A percentile compares a stretch with the other conserved stretches of the same genome.
phyloP scores from a whole-genome alignment of 495 filamentous ascomycete genomes.

The Glarea lozoyensis region DNA sequence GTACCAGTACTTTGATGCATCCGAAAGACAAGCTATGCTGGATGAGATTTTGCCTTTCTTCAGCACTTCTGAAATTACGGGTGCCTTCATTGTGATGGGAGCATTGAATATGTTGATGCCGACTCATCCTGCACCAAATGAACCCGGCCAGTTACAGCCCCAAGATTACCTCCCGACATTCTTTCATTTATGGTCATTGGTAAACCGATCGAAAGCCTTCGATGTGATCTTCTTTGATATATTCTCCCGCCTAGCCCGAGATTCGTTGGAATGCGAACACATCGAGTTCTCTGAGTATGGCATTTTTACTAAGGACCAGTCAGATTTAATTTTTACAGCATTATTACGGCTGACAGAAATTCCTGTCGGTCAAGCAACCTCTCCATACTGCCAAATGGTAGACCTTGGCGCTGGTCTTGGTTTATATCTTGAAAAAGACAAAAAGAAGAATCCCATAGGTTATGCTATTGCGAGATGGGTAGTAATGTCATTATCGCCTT shows the following conservation, averaged over 20 bases:
- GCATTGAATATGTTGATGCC: conserved; percentile 81
- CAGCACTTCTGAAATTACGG: conserved; percentile 82
- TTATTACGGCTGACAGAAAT: conserved; percentile 87
- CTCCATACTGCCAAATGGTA: conserved; percentile 74
- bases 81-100: conserved; percentile 80
- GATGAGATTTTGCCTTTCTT: conserved; percentile 94
- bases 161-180: conserved; percentile 80
- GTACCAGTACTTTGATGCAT: conserved; percentile 85
- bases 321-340: conserved; percentile 85
- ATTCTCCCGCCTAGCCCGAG: conserved; percentile 75
- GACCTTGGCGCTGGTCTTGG: conserved; percentile 78
- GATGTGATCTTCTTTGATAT: conserved; percentile 85
- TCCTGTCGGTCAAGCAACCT: conserved; percentile 90
- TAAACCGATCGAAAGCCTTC: conserved; percentile 80
- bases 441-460: conserved; percentile 80
- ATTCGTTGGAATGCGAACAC: conserved; percentile 63
- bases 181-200: conserved; percentile 93
- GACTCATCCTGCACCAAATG: conserved; percentile 64
- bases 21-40: conserved; percentile 77
- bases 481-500: conserved; percentile 83
- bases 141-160: conserved; percentile 63
- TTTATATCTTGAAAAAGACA: conserved; percentile 80
- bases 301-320: conserved; percentile 87
- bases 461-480: conserved; percentile 96
- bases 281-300: conserved; percentile 81